Evolutionary conservation across 2,329 filamentous ascomycete genomes (phyloP).

Genomic region (Exophiala sp.): DNA sequence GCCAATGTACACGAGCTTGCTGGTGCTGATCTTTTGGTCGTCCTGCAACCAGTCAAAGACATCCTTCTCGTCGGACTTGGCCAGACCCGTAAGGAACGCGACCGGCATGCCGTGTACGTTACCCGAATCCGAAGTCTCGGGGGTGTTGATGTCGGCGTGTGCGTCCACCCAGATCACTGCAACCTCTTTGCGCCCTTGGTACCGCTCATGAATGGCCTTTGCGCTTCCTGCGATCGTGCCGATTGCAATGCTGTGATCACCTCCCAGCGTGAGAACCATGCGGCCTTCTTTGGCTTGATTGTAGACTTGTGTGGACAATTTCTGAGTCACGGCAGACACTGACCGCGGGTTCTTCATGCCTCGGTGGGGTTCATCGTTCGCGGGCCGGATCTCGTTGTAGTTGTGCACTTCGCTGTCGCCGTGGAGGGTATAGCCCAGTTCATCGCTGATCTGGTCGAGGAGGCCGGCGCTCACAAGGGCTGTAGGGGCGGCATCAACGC

Average conservation of each 20-base stretch:
- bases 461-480: constrained; percentile 87
- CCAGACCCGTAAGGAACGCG: constrained; percentile 82
- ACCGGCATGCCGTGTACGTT: constrained; percentile 99
- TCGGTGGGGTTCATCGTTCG: constrained; percentile 51
- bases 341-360: constrained; percentile 91
- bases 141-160: constrained; percentile 96
- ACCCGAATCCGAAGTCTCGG: constrained; percentile 81
- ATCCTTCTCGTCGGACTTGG: constrained; percentile 69
- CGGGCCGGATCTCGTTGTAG: constrained; percentile 63
- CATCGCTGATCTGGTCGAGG: constrained; percentile 74
- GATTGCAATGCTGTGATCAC: constrained; percentile 95
- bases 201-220: constrained; percentile 77
- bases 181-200: constrained; percentile 67
- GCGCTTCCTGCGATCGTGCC: constrained; percentile 86
- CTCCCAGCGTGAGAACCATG: constrained; percentile 87
- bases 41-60: constrained; percentile 86
- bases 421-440: constrained; percentile 83
- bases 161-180: constrained; percentile 99
- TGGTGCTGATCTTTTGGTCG: constrained; percentile 55
- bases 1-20: constrained; percentile 95
- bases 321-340: constrained; percentile 78
- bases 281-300: constrained; percentile 76
- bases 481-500: constrained; percentile 85
- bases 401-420: constrained; percentile 79
- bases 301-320: constrained; percentile 82